These are phyloP conservation scores for Flaveria ramosissima DNA, from an alignment of 129 eudicot genomes.

Conservation along the genomic window DNA sequence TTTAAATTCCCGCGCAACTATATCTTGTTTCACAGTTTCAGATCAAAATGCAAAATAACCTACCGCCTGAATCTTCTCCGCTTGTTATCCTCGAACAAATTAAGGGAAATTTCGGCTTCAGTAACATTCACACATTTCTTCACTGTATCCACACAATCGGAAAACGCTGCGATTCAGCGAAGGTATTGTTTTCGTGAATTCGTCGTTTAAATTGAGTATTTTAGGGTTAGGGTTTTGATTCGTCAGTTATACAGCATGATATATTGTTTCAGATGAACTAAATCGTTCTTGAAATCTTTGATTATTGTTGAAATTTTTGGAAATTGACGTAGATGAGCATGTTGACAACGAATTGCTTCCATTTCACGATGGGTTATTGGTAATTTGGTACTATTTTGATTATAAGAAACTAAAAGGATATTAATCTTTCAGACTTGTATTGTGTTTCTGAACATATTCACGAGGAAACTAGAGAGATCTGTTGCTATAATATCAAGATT, in stretches of 20 bases:
- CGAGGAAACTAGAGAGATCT: too few relatives aligned
- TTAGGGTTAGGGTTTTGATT: slow-evolving; percentile 32
- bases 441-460: too few relatives aligned
- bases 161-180: neutral
- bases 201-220: neutral
- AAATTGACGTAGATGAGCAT: neutral
- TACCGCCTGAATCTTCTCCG: neutral
- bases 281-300: neutral
- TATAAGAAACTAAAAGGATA: neutral
- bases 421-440: too few relatives aligned
- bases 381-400: neutral
- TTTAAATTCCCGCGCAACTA: too few relatives aligned
- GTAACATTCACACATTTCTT: neutral
- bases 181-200: slow-evolving; percentile 28
- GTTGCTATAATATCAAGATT: too few relatives aligned
- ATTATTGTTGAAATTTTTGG: neutral
- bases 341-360: neutral
- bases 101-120: neutral
- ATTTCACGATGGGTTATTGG: neutral
- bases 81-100: neutral
- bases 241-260: neutral
- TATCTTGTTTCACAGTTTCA: too few relatives aligned
- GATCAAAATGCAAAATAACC: neutral
- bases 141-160: neutral
- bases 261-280: too few relatives aligned